Evolutionary conservation across 306 rosid species (phyloP).

Genomic region (Begonia masoniana): DNA sequence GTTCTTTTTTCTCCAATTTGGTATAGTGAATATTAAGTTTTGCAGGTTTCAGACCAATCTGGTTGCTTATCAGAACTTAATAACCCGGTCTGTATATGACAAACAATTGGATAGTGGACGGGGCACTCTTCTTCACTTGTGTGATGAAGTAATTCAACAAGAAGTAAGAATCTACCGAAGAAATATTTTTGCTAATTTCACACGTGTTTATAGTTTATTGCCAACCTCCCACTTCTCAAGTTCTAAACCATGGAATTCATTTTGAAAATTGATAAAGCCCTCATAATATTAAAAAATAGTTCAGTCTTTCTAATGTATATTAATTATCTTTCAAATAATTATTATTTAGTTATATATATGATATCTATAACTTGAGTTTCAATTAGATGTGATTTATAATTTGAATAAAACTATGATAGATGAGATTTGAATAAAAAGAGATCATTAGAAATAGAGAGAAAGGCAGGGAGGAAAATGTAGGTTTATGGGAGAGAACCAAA

Average conservation of each 20-base stretch:
- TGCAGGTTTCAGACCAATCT: slow-evolving; percentile 74
- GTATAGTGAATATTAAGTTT: background rate
- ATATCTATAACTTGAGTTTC: background rate
- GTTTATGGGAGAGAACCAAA: no score
- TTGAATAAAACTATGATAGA: no score
- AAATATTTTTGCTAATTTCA: background rate
- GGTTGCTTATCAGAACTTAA: slow-evolving; percentile 77
- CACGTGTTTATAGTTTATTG: background rate
- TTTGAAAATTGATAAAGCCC: no score
- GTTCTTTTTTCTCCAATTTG: no score
- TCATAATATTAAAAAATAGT: background rate
- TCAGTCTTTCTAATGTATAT: slow-evolving; percentile 1
- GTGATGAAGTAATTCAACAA: slow-evolving; percentile 96
- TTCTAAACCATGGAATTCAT: background rate
- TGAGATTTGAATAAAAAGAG: no score
- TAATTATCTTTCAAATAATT: background rate
- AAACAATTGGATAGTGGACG: slow-evolving; percentile 91
- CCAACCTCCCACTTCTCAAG: background rate
- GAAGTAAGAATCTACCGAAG: slow-evolving; percentile 41
- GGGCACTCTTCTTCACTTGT: slow-evolving; percentile 96
- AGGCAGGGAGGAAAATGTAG: no score
- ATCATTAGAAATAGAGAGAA: no score
- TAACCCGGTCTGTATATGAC: slow-evolving; percentile 83
- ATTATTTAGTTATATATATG: slow-evolving; percentile 13
- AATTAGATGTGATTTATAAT: no score